Percentiles rank a stretch among this genome's conserved stretches.
Evolutionary conservation across 805 yeast species (phyloP).

Genomic region (Myxozyma lipomycoides): DNA sequence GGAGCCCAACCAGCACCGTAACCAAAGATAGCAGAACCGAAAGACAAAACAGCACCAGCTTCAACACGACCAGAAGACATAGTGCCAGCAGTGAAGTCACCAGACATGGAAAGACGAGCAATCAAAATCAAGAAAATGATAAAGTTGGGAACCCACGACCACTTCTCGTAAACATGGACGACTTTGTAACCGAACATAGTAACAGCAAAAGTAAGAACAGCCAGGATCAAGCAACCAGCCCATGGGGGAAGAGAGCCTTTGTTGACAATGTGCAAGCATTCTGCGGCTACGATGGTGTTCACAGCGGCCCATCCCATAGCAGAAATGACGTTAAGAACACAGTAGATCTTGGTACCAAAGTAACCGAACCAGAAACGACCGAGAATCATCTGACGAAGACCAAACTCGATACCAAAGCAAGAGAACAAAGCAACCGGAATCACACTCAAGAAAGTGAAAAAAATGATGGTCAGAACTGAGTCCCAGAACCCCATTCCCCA

Average conservation of each 20-base stretch:
- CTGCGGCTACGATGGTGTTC: conserved; percentile 85
- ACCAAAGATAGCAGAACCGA: conserved; percentile 80
- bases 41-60: conserved; percentile 73
- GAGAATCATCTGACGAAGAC: conserved; percentile 82
- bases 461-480: conserved; percentile 59
- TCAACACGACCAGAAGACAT: conserved; percentile 57
- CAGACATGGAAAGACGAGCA: conserved; percentile 66
- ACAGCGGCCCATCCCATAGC: conserved; percentile 97
- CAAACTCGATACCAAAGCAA: conserved; percentile 75
- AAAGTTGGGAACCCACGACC: conserved; percentile 82
- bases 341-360: conserved; percentile 60
- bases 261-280: conserved; percentile 73
- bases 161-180: conserved; percentile 78
- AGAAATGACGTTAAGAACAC: conserved; percentile 72
- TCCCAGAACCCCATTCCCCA: conserved; percentile 73
- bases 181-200: conserved; percentile 80
- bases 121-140: conserved; percentile 72
- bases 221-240: conserved; percentile 81
- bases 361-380: conserved; percentile 77
- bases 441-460: conserved; percentile 70
- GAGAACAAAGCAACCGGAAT: conserved; percentile 80
- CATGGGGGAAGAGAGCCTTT: conserved; percentile 67
- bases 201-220: conserved; percentile 59
- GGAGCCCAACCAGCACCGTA: conserved; percentile 95
- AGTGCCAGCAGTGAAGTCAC: conserved; percentile 55